Evolutionary conservation across 139 green algal species (phyloP).

Genomic region (Diplosphaera chodatii): DNA sequence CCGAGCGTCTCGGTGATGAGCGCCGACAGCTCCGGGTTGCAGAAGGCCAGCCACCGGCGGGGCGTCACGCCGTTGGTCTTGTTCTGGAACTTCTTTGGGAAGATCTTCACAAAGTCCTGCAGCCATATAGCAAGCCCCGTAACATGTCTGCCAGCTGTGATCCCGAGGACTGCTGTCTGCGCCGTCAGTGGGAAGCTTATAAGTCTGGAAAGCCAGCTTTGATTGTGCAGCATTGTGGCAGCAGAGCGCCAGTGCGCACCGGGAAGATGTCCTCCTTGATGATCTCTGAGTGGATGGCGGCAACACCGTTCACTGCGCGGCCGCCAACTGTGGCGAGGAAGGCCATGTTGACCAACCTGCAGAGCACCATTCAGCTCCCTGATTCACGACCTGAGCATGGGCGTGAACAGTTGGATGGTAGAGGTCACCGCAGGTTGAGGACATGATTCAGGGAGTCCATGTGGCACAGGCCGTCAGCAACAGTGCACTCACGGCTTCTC

Average conservation of each 20-base stretch:
- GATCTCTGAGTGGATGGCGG: constrained; percentile 91
- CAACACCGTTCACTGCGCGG: constrained; percentile 91
- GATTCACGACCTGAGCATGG: no score
- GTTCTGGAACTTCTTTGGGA: constrained; percentile 94
- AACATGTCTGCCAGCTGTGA: no score
- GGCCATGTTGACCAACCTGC: constrained; percentile 89
- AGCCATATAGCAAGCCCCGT: not conserved
- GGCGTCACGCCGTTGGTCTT: constrained; percentile 99
- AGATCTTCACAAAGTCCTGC: constrained; percentile 78
- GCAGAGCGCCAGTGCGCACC: not conserved
- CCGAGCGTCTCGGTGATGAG: constrained; percentile 69
- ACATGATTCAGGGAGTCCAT: no score
- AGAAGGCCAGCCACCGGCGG: constrained; percentile 86
- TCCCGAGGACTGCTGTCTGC: no score
- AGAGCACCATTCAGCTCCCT: no score
- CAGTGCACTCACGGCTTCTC: constrained; percentile 60
- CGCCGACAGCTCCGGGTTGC: constrained; percentile 64
- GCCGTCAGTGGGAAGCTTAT: no score
- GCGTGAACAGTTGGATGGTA: no score
- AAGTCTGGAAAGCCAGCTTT: no score
- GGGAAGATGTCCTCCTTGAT: constrained; percentile 90
- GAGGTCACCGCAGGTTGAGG: no score
- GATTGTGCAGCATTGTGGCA: not conserved
- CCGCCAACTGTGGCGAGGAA: constrained; percentile 88
- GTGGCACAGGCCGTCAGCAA: not conserved